phyloP scores from a whole-genome alignment of 129 eudicot genomes.

The Helichrysum umbraculigerum region DNA sequence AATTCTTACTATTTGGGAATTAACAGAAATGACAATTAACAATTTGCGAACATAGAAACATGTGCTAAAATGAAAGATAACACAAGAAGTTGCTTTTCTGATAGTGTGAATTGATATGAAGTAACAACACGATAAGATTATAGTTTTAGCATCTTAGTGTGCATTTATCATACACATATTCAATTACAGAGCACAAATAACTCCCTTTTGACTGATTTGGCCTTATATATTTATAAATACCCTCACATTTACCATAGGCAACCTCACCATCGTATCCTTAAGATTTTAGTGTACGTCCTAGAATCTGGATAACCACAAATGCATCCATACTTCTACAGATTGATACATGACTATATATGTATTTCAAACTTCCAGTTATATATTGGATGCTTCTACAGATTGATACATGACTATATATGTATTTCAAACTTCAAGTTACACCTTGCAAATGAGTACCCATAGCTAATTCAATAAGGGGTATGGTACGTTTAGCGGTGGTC shows the following conservation, averaged over 20 bases:
- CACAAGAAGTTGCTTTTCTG: not conserved
- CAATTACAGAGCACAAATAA: not conserved
- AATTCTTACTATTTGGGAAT: not conserved
- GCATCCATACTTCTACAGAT: not conserved
- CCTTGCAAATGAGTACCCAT: not conserved
- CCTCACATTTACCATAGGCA: not conserved
- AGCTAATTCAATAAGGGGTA: not conserved
- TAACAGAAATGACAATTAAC: not conserved
- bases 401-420: too few species aligned
- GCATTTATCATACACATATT: not conserved
- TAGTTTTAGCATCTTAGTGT: conserved; percentile 1
- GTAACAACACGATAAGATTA: not conserved
- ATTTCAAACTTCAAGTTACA: conserved; percentile 2
- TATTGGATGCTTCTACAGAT: too few species aligned
- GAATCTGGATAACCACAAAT: not conserved
- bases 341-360: not conserved
- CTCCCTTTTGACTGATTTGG: not conserved
- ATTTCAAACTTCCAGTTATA: conserved; percentile 4
- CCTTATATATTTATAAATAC: not conserved
- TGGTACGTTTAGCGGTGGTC: not conserved
- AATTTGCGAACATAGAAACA: not conserved
- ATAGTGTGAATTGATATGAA: not conserved
- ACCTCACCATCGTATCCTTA: not conserved
- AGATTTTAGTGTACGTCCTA: not conserved
- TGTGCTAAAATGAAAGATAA: not conserved